phyloP scores from a whole-genome alignment of 2,329 filamentous ascomycete species.

The Cyanodermella asteris region DNA sequence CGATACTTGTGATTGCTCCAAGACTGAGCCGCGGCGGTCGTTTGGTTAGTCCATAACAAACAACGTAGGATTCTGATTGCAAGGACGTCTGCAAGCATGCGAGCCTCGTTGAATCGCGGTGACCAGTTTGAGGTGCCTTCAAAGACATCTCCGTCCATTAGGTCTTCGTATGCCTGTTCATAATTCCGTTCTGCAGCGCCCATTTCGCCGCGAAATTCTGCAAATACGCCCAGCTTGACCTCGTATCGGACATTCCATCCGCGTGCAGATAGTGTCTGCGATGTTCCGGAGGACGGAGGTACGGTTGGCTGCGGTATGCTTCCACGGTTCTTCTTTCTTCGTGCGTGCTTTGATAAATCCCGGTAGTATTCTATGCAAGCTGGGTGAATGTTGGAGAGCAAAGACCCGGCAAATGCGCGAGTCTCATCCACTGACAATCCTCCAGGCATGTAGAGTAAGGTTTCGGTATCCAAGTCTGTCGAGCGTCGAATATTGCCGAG shows the following conservation, averaged over 20 bases:
- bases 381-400: conserved; percentile 52
- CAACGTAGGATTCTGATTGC: conserved; percentile 65
- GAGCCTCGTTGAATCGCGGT: conserved; percentile 76
- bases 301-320: too few relatives aligned
- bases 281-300: conserved; percentile 67
- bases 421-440: conserved; percentile 50
- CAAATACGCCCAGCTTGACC: conserved; percentile 75
- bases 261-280: conserved; percentile 60
- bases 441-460: conserved; percentile 60
- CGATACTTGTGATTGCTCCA: conserved; percentile 61
- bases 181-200: conserved; percentile 71
- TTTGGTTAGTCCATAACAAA: conserved; percentile 56
- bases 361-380: conserved; percentile 75
- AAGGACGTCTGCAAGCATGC: conserved; percentile 63
- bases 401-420: conserved; percentile 47
- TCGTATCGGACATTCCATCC: conserved; percentile 92
- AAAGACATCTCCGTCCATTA: conserved; percentile 65
- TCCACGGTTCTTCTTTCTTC: conserved; percentile 68
- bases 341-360: conserved; percentile 75
- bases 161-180: conserved; percentile 62
- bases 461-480: conserved; percentile 62
- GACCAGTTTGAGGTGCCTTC: conserved; percentile 81
- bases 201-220: conserved; percentile 84
- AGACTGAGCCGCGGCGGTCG: conserved; percentile 55
- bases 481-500: conserved; percentile 57